A percentile compares a stretch with the other conserved stretches of the same genome.
Evolutionary conservation across 1,139 yeast species (phyloP).

Genomic region (Protomyces pachydermus): DNA sequence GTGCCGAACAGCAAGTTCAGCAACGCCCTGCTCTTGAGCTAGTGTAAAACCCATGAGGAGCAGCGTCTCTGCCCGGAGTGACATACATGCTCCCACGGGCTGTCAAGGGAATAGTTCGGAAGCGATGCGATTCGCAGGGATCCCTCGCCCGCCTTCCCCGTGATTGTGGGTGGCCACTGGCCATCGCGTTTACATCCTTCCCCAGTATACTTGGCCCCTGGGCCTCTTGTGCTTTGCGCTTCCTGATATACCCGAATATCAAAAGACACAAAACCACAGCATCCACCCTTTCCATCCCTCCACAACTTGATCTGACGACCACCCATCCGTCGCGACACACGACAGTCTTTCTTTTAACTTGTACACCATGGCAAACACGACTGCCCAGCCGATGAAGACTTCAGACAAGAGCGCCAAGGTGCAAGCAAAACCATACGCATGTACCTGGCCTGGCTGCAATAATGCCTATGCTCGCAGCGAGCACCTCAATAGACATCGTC

Average conservation of each 20-base stretch:
- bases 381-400: background rate
- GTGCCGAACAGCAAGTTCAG: too few relatives aligned
- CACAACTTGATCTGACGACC: background rate
- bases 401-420: background rate
- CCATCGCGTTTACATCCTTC: too few relatives aligned
- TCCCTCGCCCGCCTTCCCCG: too few relatives aligned
- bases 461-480: slow-evolving; percentile 24
- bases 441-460: slow-evolving; percentile 25
- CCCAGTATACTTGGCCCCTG: background rate
- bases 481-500: slow-evolving; percentile 19
- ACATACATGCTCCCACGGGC: too few relatives aligned
- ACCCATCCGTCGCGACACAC: background rate
- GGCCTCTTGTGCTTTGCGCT: background rate
- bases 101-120: too few relatives aligned
- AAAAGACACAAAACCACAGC: background rate
- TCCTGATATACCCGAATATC: background rate
- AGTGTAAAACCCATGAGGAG: too few relatives aligned
- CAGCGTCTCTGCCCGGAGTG: too few relatives aligned
- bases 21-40: too few relatives aligned
- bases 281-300: background rate
- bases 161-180: too few relatives aligned
- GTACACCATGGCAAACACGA: too few relatives aligned
- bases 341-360: too few relatives aligned
- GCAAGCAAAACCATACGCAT: slow-evolving; percentile 6
- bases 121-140: too few relatives aligned